Conservation (phyloP, 129 eudicot species). For the Heracleum sosnowskyi region DNA sequence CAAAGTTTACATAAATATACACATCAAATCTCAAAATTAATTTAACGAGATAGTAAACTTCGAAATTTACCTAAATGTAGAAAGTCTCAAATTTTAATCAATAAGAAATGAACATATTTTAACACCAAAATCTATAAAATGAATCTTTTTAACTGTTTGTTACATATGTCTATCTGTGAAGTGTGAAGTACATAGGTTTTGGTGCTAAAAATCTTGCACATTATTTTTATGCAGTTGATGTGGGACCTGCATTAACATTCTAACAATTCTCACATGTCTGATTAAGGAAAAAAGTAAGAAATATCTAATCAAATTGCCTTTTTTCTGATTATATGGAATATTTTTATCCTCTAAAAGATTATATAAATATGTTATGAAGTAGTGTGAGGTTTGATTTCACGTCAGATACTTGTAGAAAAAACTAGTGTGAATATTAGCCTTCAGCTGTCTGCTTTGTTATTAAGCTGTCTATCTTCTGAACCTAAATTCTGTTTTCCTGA, state of each 20-base stretch:
- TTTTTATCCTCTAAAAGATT: not conserved
- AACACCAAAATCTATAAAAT: not conserved
- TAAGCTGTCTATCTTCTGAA: not conserved
- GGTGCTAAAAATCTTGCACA: not conserved
- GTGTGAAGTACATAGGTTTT: not conserved
- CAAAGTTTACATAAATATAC: not conserved
- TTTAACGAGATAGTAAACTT: not conserved
- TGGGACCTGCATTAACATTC: not conserved
- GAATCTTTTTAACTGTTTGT: not conserved
- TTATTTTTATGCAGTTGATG: not conserved
- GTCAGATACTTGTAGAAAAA: not conserved
- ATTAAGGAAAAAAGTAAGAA: too few species aligned
- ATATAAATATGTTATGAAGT: too few species aligned
- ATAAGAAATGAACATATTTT: too few species aligned
- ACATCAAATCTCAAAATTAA: not conserved
- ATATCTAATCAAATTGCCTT: not conserved
- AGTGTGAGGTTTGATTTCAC: not conserved
- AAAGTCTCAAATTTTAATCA: too few species aligned
- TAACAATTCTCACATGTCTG: too few species aligned
- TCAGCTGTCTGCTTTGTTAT: not conserved
- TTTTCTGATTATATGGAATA: not conserved
- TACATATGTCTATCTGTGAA: not conserved
- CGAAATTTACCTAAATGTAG: not conserved
- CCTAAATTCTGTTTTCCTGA: not conserved
- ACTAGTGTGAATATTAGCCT: not conserved